These are phyloP conservation scores for Coemansia sp. DNA, from an alignment of 192 early-diverging fungal genomes.

Conservation along the genomic window DNA sequence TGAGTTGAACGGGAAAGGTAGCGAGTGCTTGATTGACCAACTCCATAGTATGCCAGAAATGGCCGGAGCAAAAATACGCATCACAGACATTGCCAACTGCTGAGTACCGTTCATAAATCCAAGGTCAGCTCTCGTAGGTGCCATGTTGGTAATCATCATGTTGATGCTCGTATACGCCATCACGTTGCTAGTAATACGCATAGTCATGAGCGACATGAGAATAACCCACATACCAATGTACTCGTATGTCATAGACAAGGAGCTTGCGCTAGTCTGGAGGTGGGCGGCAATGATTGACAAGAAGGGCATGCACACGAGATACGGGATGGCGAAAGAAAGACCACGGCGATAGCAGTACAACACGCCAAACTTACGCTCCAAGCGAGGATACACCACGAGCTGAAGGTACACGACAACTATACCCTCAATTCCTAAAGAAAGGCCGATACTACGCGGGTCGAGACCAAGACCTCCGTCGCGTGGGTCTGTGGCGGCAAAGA, in stretches of 20 bases:
- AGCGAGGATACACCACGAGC: constrained; percentile 51
- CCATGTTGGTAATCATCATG: constrained; percentile 40
- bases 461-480: constrained; percentile 60
- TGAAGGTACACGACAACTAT: constrained; percentile 55
- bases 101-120: constrained; percentile 47
- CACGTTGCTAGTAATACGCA: constrained; percentile 27
- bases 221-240: constrained; percentile 37
- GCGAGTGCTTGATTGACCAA: constrained; percentile 43
- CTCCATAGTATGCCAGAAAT: constrained; percentile 36
- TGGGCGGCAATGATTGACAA: constrained; percentile 8
- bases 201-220: constrained; percentile 17
- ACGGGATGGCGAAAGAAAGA: constrained; percentile 15
- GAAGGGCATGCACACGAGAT: constrained; percentile 14
- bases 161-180: constrained; percentile 43
- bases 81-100: constrained; percentile 27
- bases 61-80: constrained; percentile 32
- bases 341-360: constrained; percentile 45
- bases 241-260: background rate
- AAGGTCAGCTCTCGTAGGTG: constrained; percentile 28
- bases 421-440: constrained; percentile 49
- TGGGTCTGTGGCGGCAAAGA: constrained; percentile 44
- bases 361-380: constrained; percentile 50
- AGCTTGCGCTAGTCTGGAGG: background rate
- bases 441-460: constrained; percentile 51
- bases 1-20: constrained; percentile 43